phyloP scores from a whole-genome alignment of 352 stramenopile genomes.

The Plasmopara muralis region DNA sequence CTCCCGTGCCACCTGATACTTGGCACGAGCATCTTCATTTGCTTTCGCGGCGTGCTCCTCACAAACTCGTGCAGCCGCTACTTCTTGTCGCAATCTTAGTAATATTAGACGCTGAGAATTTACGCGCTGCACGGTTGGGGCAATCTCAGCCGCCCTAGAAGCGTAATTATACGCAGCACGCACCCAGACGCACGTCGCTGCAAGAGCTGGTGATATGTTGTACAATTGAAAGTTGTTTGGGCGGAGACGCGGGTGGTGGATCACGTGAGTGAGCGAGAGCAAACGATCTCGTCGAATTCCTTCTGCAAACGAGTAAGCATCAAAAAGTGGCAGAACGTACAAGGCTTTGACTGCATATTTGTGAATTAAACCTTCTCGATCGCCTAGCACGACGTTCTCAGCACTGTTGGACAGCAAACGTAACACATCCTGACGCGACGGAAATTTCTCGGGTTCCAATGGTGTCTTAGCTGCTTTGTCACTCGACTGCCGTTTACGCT shows the following conservation, averaged over 20 bases:
- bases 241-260: slow-evolving; percentile 66
- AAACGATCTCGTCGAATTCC: slow-evolving; percentile 53
- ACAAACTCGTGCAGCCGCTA: slow-evolving; percentile 14
- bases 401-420: slow-evolving; percentile 64
- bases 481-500: slow-evolving; percentile 15
- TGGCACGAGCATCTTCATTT: slow-evolving; percentile 10
- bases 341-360: slow-evolving; percentile 70
- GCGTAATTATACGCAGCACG: slow-evolving; percentile 68
- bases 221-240: slow-evolving; percentile 56
- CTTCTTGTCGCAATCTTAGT: slow-evolving; percentile 34
- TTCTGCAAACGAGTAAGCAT: slow-evolving; percentile 74
- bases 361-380: slow-evolving; percentile 76
- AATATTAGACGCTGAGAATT: slow-evolving; percentile 50
- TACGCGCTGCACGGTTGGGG: slow-evolving; percentile 47
- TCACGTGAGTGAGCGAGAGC: slow-evolving; percentile 52
- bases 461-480: slow-evolving; percentile 14
- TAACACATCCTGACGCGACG: slow-evolving; percentile 54
- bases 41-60: slow-evolving; percentile 15
- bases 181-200: slow-evolving; percentile 61
- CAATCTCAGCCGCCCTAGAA: slow-evolving; percentile 58
- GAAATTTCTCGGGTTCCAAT: slow-evolving; percentile 25
- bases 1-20: slow-evolving; percentile 17
- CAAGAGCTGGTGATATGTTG: slow-evolving; percentile 53
- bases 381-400: slow-evolving; percentile 75
- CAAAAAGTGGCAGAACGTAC: slow-evolving; percentile 73